These are phyloP conservation scores for Brassica napus DNA, from an alignment of 345 rosid genomes.

Conservation along the genomic window DNA sequence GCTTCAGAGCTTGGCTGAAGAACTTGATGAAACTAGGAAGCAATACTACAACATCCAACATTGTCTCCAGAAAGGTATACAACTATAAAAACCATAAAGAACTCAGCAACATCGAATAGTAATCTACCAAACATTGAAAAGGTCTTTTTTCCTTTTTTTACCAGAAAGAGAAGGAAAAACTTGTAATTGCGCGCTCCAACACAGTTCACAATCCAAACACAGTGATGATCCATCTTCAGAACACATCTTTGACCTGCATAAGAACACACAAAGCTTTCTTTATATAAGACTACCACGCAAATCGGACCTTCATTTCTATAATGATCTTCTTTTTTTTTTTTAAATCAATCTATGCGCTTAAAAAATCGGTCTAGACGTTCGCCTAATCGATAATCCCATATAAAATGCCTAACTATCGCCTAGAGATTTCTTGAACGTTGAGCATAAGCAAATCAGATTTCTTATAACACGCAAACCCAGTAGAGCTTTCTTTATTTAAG, in stretches of 20 bases:
- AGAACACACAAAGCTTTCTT: neutral
- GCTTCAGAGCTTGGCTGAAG: constrained; percentile 60
- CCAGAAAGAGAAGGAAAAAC: constrained; percentile 94
- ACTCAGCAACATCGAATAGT: neutral
- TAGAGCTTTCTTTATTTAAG: neutral
- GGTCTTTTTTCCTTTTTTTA: constrained; percentile 17
- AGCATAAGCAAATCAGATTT: no score
- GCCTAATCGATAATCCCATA: no score
- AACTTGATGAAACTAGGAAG: constrained; percentile 72
- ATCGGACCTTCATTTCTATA: no score
- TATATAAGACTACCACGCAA: neutral
- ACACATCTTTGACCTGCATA: constrained; percentile 86
- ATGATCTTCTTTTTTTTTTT: no score
- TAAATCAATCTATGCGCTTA: no score
- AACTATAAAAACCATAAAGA: constrained; percentile 37
- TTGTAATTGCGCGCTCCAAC: constrained; percentile 92
- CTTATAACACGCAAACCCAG: neutral
- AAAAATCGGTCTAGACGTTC: no score
- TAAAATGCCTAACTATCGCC: no score
- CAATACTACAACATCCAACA: constrained; percentile 59
- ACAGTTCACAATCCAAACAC: constrained; percentile 97
- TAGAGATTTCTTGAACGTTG: no score
- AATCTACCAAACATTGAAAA: neutral
- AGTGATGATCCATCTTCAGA: constrained; percentile 98
- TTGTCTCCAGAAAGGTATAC: constrained; percentile 86